Evolutionary conservation across 2,329 filamentous ascomycete species (phyloP), one percentile per base, ranked within the genome.

Genomic region (Emericellopsis cladophorae): DNA sequence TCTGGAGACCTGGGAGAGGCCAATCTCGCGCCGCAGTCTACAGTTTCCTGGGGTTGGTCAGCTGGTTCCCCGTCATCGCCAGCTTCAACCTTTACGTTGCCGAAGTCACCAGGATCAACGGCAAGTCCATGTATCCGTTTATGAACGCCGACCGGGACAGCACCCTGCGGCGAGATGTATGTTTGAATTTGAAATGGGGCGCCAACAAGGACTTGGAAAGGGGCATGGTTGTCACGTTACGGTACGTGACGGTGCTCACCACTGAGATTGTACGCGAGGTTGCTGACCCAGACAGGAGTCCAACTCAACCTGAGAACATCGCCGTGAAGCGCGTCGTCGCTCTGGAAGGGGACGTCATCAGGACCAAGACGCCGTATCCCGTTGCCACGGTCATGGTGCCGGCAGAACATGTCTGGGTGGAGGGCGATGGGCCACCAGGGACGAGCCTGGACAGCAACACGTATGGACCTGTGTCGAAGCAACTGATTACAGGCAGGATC

Each of bases 361-460:
- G 66, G 42, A 83, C 84, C 33, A 70, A 74, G 43, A 59, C 66
- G 40, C 79, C 78, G 15, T 82, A 78, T 54, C 70, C 75, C 8
- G 57, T 68, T 14, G 50, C 64, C 1, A 68, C 60, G 8, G 65
- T 84, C 36, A 70, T 72, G 46, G 75, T 98, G 18, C 90, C 89
- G 5, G 72, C 72, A 46, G 87, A 87, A 15, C 89, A 96, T 64
- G 72, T 96, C 23, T 98, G 92, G 92, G 78, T 98, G 1, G 90
- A 96, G 57, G 92, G 92, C 2, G 92, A 98, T 56, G 87, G 83
- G 11, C 74, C 74, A 51, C 74, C 76, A 50, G 70, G 74, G 39
- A 74, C 75, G 51, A 86, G 77, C 42, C 59, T 80, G 44, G 92
- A 98, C 63, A 95, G 88, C 60, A 94, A 95, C 61, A 78, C 78